Base-by-base conservation (phyloP, 1,284 basidiomycete species). In the Anthracocystis setariae region DNA sequence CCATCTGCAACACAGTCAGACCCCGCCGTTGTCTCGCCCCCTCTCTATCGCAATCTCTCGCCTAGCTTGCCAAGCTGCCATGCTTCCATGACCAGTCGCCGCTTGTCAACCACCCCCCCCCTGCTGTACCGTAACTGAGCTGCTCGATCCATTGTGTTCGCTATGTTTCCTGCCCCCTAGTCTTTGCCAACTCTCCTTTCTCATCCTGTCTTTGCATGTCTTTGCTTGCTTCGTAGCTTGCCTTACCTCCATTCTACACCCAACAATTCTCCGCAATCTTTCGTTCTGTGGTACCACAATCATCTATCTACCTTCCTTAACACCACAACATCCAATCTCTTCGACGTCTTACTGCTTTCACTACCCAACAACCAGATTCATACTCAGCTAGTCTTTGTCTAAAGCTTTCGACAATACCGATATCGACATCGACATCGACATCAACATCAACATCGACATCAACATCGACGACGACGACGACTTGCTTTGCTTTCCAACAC, bases 41-140 rank as follows among this genome's bases (percentile, higher is more conserved):
- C 33, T 9, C 61, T 44, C 54, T 45, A 57, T 46, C 47, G 50
- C 38, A 44, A 55, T 23, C 24, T 25, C 18, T 21, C 8, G 18
- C 35, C 39, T 18, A 17, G 13, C 15, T 20, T 29, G 37, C 43
- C 29, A 42, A 20, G 51, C 51, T 45, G 39, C 37, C 51, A 39
- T 37, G 18, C 35, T 12, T 23, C 15, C 8, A 18, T 8, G 32
- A 25, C 13, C 54, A 64, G 40, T 54, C 46, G 50, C 55, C 46
- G 62, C 37, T 48, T 10, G 15, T 29, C 15, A n/a, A 12, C 43
- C 39, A 17, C 24, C 54, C 37, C 43, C 39, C 17, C 24, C 54
- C 37, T 44, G 51, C 35, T 46, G 62, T 58, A 64, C 55, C 55
- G 42, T 24, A 42, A 21, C 40, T 56, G 38, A 46, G 53, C 43